These are phyloP conservation scores for Crotalaria pallida DNA, from an alignment of 306 rosid genomes.

Conservation along the genomic window DNA sequence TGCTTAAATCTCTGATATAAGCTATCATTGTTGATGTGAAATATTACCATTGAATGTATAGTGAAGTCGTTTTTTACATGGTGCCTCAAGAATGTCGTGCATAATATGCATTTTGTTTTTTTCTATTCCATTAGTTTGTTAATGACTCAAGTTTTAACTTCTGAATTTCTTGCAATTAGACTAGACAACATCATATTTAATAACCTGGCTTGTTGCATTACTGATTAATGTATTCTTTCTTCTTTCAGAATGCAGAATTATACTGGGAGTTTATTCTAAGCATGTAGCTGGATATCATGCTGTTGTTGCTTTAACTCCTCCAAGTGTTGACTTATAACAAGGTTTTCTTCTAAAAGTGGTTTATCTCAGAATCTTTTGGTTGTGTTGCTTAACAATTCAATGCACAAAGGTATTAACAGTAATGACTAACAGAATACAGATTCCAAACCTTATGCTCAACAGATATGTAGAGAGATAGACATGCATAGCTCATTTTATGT, in stretches of 20 bases:
- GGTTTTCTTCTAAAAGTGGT: slow-evolving; percentile 18
- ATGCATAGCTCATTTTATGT: too few relatives aligned
- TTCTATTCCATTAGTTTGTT: background rate
- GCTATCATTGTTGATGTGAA: background rate
- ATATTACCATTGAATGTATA: background rate
- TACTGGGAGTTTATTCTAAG: background rate
- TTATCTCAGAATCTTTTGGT: background rate
- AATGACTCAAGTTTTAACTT: background rate
- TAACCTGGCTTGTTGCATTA: background rate
- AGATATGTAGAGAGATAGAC: too few relatives aligned
- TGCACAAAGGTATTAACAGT: slow-evolving; percentile 40
- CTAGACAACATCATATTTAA: background rate
- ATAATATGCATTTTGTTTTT: background rate
- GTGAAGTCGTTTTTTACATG: background rate
- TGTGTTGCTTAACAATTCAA: slow-evolving; percentile 20
- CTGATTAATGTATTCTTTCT: background rate
- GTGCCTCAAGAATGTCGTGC: background rate
- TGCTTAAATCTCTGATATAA: background rate
- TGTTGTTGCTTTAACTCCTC: slow-evolving; percentile 1
- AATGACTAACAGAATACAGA: too few relatives aligned
- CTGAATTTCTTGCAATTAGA: background rate
- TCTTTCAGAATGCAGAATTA: background rate
- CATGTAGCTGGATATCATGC: background rate
- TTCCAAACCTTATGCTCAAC: too few relatives aligned
- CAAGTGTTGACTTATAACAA: background rate